These are phyloP conservation scores for Alternaria conjuncta DNA, from an alignment of 2,329 filamentous ascomycete genomes.

Conservation along the genomic window DNA sequence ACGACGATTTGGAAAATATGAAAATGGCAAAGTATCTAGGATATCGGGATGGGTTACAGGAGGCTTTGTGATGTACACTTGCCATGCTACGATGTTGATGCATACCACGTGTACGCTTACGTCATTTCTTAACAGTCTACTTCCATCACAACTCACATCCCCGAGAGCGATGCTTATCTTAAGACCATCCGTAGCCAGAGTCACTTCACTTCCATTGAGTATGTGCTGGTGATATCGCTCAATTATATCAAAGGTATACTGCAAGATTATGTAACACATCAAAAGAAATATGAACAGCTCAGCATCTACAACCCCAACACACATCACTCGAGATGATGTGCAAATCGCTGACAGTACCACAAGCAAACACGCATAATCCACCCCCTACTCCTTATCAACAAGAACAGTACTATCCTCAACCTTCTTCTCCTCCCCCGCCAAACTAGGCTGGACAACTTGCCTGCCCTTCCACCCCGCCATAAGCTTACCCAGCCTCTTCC, in stretches of 20 bases:
- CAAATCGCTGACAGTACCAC: background rate
- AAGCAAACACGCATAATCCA: no score
- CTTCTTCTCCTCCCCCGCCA: slow-evolving; percentile 25
- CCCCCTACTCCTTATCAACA: slow-evolving; percentile 25
- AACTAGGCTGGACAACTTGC: slow-evolving; percentile 48
- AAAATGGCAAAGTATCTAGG: no score
- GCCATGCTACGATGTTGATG: background rate
- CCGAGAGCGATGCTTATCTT: no score
- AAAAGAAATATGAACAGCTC: background rate
- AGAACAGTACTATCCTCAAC: slow-evolving; percentile 37
- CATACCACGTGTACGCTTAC: background rate
- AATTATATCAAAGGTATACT: background rate
- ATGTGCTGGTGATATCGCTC: background rate
- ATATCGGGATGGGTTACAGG: no score
- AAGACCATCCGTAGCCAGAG: no score
- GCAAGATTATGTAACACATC: background rate
- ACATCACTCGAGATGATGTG: background rate
- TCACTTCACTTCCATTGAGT: background rate
- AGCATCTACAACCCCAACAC: background rate
- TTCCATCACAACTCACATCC: background rate
- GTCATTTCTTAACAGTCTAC: background rate
- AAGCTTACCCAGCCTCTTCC: slow-evolving; percentile 49
- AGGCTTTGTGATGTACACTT: background rate
- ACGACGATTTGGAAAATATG: no score
- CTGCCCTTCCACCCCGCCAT: slow-evolving; percentile 48